Percentiles rank a stretch among this genome's conserved stretches.
These are phyloP conservation scores for Stagonosporopsis cucurbitacearum DNA, from an alignment of 2,329 filamentous ascomycete genomes.

Conservation along the genomic window DNA sequence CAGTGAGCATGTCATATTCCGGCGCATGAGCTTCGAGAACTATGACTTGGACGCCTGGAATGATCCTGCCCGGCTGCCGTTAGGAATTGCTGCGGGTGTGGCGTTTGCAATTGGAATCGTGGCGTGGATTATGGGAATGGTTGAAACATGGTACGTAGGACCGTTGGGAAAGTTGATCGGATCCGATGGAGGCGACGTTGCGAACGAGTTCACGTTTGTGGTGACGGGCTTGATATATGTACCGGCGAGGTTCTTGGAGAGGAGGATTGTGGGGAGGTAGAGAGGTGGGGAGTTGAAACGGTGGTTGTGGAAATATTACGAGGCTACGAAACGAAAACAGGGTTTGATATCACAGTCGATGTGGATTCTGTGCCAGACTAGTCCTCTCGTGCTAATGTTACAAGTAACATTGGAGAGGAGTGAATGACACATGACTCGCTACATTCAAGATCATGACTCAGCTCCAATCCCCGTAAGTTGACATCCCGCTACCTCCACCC, in stretches of 20 bases:
- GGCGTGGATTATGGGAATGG: slow-evolving; percentile 64
- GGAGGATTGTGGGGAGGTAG: slow-evolving; percentile 32
- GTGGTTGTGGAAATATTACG: background rate
- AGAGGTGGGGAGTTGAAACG: background rate
- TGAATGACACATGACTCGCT: background rate
- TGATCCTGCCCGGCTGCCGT: slow-evolving; percentile 50
- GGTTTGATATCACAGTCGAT: background rate
- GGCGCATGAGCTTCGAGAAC: slow-evolving; percentile 57
- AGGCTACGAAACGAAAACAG: background rate
- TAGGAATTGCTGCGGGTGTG: slow-evolving; percentile 50
- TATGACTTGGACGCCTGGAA: slow-evolving; percentile 58
- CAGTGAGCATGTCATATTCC: slow-evolving; percentile 55
- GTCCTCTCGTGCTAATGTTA: background rate
- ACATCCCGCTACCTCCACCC: slow-evolving; percentile 7
- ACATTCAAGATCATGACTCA: background rate
- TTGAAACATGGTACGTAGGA: slow-evolving; percentile 63
- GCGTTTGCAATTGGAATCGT: slow-evolving; percentile 51
- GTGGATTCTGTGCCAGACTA: background rate
- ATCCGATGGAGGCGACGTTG: slow-evolving; percentile 35
- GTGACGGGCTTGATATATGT: slow-evolving; percentile 39
- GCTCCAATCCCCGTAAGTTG: background rate
- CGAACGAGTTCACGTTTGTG: slow-evolving; percentile 36
- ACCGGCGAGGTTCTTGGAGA: slow-evolving; percentile 37
- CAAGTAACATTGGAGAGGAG: background rate
- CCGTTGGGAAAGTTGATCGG: slow-evolving; percentile 39